Evolutionary conservation across 108 stramenopile genomes (phyloP).

Genomic region (Pseudonitzschia multiseries): DNA sequence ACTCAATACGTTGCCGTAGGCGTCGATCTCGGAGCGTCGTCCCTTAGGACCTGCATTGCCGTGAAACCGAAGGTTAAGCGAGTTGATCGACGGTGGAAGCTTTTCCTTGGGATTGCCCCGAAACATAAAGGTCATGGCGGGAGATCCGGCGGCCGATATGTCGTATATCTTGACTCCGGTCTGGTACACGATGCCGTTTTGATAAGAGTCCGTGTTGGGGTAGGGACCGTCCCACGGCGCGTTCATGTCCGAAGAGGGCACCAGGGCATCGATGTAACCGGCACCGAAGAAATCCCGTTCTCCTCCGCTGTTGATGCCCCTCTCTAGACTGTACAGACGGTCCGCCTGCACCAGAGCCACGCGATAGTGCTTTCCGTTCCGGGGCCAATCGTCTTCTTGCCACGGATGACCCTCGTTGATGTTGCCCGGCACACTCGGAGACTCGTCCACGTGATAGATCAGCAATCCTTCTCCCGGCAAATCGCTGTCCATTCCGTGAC

Average conservation of each 20-base stretch:
- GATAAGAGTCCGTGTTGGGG: conserved; percentile 34
- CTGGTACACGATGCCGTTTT: conserved; percentile 9
- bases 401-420: conserved; percentile 42
- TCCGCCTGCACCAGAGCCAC: conserved; percentile 69
- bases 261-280: conserved; percentile 7
- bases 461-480: conserved; percentile 44
- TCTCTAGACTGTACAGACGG: conserved; percentile 66
- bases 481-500: conserved; percentile 1
- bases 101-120: neutral
- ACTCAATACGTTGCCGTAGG: neutral
- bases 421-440: neutral
- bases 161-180: conserved; percentile 1
- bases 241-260: neutral
- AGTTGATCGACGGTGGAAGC: neutral
- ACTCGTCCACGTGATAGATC: conserved; percentile 53
- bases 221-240: conserved; percentile 5
- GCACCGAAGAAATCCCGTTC: conserved; percentile 21
- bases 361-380: conserved; percentile 53
- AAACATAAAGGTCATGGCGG: neutral
- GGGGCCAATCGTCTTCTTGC: conserved; percentile 53
- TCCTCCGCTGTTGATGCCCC: conserved; percentile 26
- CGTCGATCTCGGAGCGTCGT: neutral
- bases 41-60: neutral
- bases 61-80: too few species aligned
- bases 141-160: neutral